Conservation (phyloP, 2,329 filamentous ascomycete genomes). For the Trichoderma hamatum region DNA sequence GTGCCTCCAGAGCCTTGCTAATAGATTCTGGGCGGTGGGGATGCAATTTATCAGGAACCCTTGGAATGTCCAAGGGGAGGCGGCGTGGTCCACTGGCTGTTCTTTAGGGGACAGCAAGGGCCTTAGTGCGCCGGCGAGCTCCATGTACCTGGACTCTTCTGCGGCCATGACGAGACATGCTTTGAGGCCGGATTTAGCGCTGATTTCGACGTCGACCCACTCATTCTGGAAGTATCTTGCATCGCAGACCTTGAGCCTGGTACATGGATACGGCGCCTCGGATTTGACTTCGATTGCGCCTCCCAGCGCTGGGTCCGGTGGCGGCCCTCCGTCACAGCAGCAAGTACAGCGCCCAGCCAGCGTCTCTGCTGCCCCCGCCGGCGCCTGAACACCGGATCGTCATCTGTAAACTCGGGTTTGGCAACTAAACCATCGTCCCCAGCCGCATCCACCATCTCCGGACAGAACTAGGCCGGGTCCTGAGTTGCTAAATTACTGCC, state of each 20-base stretch:
- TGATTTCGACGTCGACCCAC: not conserved
- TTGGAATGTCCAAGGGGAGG: constrained; percentile 19
- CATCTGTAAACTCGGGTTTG: constrained; percentile 21
- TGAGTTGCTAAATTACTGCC: constrained; percentile 1
- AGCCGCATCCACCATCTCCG: constrained; percentile 17
- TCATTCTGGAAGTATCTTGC: constrained; percentile 16
- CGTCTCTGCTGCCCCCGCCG: constrained; percentile 3
- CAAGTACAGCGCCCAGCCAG: constrained; percentile 6
- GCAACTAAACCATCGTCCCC: constrained; percentile 22
- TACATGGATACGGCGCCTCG: constrained; percentile 5
- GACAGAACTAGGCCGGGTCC: constrained; percentile 16
- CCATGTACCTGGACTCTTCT: not conserved
- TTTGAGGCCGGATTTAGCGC: constrained; percentile 1
- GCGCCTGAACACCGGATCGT: constrained; percentile 25
- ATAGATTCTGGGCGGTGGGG: constrained; percentile 6
- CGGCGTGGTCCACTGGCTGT: constrained; percentile 8
- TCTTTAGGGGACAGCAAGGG: constrained; percentile 21
- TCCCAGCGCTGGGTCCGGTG: constrained; percentile 14
- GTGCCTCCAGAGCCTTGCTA: not conserved
- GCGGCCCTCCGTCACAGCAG: constrained; percentile 9
- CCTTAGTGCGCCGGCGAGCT: constrained; percentile 4
- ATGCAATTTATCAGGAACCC: constrained; percentile 26
- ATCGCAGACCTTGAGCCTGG: not conserved
- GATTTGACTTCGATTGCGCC: constrained; percentile 4
- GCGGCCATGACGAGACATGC: constrained; percentile 14